A percentile compares a stretch with the other conserved stretches of the same genome.
These are phyloP conservation scores for Sporothrix mexicana DNA, from an alignment of 2,329 filamentous ascomycete genomes.

Conservation along the genomic window DNA sequence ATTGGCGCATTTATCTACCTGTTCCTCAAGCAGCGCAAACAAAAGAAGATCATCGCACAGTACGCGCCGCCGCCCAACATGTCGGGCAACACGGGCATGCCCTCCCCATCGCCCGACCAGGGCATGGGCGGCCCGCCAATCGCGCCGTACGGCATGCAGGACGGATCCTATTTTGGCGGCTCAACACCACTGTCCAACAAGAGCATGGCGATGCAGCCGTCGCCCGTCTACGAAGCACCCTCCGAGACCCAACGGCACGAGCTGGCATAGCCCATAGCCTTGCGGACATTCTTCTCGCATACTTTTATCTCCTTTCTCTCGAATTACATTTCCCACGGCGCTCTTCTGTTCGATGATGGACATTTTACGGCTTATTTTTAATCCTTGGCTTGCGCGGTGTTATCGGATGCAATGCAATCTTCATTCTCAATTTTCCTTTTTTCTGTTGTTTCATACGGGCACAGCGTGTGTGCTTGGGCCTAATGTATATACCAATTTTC, in stretches of 20 bases:
- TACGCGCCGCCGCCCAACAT: slow-evolving; percentile 19
- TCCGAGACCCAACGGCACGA: background rate
- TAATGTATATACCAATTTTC: slow-evolving; percentile 1
- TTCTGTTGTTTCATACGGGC: background rate
- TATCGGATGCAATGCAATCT: background rate
- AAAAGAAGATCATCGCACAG: background rate
- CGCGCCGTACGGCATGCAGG: background rate
- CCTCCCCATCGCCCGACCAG: background rate
- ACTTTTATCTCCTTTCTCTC: background rate
- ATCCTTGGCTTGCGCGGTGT: background rate
- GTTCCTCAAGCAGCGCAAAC: slow-evolving; percentile 21
- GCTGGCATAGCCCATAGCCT: background rate
- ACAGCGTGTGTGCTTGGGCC: background rate
- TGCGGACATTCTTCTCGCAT: background rate
- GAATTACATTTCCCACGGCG: background rate
- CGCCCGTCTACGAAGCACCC: slow-evolving; percentile 18
- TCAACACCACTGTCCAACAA: slow-evolving; percentile 6
- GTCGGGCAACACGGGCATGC: slow-evolving; percentile 2
- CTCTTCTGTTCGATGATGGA: background rate
- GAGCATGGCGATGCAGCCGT: slow-evolving; percentile 3
- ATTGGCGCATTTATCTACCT: slow-evolving; percentile 7
- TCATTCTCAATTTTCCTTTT: background rate
- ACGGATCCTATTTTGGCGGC: background rate
- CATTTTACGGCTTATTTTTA: background rate
- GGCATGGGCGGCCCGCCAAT: background rate